Evolutionary conservation across 768 basidiomycete genomes (phyloP).

Genomic region (Leccinum arenicola): DNA sequence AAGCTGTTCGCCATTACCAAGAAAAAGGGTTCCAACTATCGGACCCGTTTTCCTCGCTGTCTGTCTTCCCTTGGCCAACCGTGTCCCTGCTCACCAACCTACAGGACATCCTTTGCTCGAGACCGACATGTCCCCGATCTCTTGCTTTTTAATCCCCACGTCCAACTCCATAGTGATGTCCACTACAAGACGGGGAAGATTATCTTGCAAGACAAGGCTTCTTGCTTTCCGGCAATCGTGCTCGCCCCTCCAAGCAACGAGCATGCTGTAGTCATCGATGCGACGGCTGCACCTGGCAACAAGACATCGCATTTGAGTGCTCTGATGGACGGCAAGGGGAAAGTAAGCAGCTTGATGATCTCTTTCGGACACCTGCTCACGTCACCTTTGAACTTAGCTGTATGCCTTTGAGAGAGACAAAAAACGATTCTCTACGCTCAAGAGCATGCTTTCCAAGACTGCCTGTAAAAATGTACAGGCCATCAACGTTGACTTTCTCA

Average conservation of each 20-base stretch:
- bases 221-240: constrained; percentile 90
- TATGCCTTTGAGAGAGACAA: constrained; percentile 89
- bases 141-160: constrained; percentile 68
- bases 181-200: constrained; percentile 77
- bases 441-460: constrained; percentile 82
- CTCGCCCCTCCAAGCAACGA: constrained; percentile 65
- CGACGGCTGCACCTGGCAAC: constrained; percentile 96
- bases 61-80: constrained; percentile 5
- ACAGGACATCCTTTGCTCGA: constrained; percentile 60
- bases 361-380: background rate
- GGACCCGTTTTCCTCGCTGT: constrained; percentile 56
- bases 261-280: constrained; percentile 73
- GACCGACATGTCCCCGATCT: constrained; percentile 85
- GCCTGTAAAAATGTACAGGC: constrained; percentile 78
- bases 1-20: constrained; percentile 57
- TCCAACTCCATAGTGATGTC: constrained; percentile 65
- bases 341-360: constrained; percentile 41
- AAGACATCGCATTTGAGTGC: constrained; percentile 95
- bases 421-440: constrained; percentile 77
- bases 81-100: constrained; percentile 3
- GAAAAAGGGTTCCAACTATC: constrained; percentile 53
- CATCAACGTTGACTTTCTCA: constrained; percentile 80
- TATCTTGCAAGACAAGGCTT: constrained; percentile 97
- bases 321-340: constrained; percentile 79
- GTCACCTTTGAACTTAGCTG: constrained; percentile 42